phyloP scores from a whole-genome alignment of 768 basidiomycete genomes.

The Pulveroboletus sp. region DNA sequence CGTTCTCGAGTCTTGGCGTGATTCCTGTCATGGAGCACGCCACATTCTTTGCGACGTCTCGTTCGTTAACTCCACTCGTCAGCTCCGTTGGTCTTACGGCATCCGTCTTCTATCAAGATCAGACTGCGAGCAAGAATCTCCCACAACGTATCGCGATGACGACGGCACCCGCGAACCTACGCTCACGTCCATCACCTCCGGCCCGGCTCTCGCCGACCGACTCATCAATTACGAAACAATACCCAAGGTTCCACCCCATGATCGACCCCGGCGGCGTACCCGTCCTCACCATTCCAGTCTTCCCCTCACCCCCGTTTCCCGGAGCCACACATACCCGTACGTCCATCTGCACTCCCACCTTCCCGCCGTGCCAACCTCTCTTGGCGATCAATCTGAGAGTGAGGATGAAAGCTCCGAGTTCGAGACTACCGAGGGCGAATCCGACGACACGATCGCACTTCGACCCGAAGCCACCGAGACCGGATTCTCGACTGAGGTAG shows the following conservation, averaged over 20 bases:
- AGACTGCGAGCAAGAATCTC: conserved; percentile 9
- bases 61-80: not conserved
- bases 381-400: conserved; percentile 27
- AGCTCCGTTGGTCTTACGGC: conserved; percentile 93
- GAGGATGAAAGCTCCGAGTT: conserved; percentile 13
- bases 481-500: conserved; percentile 13
- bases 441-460: conserved; percentile 18
- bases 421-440: conserved; percentile 18
- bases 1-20: not conserved
- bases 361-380: conserved; percentile 19
- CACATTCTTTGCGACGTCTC: not conserved
- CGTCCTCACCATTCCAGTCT: not conserved
- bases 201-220: not conserved
- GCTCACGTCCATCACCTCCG: not conserved
- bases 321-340: not conserved
- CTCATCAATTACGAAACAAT: conserved; percentile 14
- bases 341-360: conserved; percentile 11
- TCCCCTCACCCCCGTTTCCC: not conserved
- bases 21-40: not conserved
- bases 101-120: conserved; percentile 72
- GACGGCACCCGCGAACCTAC: not conserved
- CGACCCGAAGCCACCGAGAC: conserved; percentile 7
- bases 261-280: too few species aligned
- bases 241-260: too few species aligned
- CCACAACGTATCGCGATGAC: conserved; percentile 7